Conservation (phyloP, 2,329 filamentous ascomycete species). For the Grosmannia penicillata region DNA sequence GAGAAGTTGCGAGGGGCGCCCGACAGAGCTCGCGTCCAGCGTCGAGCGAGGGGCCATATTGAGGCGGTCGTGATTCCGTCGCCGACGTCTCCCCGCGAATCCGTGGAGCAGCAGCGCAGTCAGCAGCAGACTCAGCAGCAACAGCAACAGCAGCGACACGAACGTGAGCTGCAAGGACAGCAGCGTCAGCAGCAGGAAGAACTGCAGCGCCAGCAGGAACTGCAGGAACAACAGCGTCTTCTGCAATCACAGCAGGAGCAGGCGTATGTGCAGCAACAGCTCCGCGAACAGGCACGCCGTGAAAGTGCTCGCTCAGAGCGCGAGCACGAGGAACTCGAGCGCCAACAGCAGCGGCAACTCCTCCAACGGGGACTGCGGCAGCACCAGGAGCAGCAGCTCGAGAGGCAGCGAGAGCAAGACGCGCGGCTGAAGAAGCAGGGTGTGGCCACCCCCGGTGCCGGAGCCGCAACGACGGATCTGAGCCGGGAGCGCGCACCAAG, state of each 20-base stretch:
- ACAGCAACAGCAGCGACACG: neutral
- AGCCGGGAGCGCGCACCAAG: constrained; percentile 8
- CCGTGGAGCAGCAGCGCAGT: neutral
- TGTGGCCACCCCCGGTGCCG: too few species aligned
- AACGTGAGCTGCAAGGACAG: neutral
- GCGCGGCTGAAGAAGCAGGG: neutral
- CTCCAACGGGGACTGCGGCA: neutral
- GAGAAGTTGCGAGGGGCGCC: constrained; percentile 16
- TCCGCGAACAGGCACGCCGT: too few species aligned
- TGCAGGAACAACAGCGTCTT: neutral
- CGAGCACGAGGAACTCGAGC: neutral
- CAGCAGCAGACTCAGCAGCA: neutral
- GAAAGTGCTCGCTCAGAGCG: too few species aligned
- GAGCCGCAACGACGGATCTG: neutral
- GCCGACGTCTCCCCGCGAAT: neutral
- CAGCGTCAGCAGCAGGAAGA: neutral
- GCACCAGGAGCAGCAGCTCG: neutral
- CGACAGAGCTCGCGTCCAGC: neutral
- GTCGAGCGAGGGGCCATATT: constrained; percentile 1
- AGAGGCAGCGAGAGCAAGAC: neutral
- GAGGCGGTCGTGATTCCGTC: constrained; percentile 16
- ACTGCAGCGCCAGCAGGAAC: neutral
- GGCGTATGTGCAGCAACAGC: neutral
- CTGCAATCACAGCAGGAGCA: neutral
- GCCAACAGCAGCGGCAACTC: neutral